Percentiles rank a stretch among this genome's conserved stretches.
Conservation (phyloP, 371 early-diverging fungal genomes). For the Mucor piriformis region DNA sequence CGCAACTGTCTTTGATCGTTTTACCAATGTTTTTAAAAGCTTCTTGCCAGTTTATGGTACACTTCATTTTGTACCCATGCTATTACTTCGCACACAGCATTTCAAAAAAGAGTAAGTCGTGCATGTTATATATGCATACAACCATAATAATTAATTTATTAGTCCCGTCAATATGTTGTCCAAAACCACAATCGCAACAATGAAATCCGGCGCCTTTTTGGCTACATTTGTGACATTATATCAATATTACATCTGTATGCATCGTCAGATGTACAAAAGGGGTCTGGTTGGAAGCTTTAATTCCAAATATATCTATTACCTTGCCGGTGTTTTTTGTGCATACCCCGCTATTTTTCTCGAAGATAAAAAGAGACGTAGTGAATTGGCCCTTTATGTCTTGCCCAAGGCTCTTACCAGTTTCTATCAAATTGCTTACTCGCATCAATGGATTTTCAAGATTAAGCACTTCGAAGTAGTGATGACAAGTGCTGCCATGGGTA, state of each 20-base stretch:
- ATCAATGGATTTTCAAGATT: slow-evolving; percentile 60
- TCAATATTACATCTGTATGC: slow-evolving; percentile 64
- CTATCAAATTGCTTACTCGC: slow-evolving; percentile 60
- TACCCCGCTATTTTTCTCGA: slow-evolving; percentile 69
- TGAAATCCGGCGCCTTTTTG: slow-evolving; percentile 66
- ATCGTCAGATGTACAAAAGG: slow-evolving; percentile 57
- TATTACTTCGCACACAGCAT: slow-evolving; percentile 58
- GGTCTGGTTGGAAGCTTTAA: slow-evolving; percentile 40
- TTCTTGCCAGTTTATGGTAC: slow-evolving; percentile 74
- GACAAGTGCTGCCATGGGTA: slow-evolving; percentile 55
- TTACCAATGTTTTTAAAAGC: slow-evolving; percentile 55
- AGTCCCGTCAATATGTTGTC: slow-evolving; percentile 55
- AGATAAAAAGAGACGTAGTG: slow-evolving; percentile 66
- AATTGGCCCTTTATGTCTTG: slow-evolving; percentile 70
- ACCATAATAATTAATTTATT: background rate
- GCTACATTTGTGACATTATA: slow-evolving; percentile 63
- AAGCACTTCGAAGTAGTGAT: slow-evolving; percentile 60
- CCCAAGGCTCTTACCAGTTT: slow-evolving; percentile 66
- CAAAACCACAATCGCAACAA: slow-evolving; percentile 54
- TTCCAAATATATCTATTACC: slow-evolving; percentile 66
- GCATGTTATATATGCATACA: background rate
- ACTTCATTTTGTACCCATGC: slow-evolving; percentile 71
- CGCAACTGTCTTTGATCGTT: slow-evolving; percentile 47
- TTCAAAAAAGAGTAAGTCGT: slow-evolving; percentile 58
- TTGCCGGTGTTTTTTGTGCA: slow-evolving; percentile 60